Base-by-base conservation (phyloP, 2,329 filamentous ascomycete genomes). In the Paramyrothecium sp. region DNA sequence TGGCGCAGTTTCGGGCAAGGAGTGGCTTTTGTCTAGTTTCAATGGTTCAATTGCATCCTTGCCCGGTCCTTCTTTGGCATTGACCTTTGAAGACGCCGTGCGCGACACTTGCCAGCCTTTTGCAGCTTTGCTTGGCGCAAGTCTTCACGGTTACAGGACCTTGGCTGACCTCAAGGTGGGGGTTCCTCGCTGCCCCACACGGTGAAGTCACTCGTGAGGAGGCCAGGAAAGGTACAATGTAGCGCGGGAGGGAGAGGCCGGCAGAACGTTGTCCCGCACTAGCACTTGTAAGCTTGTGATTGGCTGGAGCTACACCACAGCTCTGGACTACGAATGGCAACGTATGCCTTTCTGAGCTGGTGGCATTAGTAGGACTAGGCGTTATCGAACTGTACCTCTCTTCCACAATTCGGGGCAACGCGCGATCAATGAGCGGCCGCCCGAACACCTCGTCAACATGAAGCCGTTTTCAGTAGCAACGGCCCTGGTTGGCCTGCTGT, bases 401-500 rank as follows among this genome's bases (percentile, higher is more conserved):
- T 53, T 55, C 30, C 38, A 54, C 57, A 57, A 54, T 62, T 57
- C 60, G 62, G 60, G 67, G 65, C 62, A n/a, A 59, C 60, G 61
- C 65, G 63, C 67, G 65, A 62, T 73, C 70, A 61, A 75, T 75
- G 73, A 72, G 69, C 61, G 63, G 56, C 58, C 58, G 54, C 57
- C 60, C 51, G 60, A 59, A 55, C 57, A 62, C 58, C 63, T 66
- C 58, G 64, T 60, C 69, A 72, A 61, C 53, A 78, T 78, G 75
- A 77, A 76, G 73, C 69, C 69, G 62, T 68, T 70, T 59, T 70
- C 81, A 65, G 73, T 84, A 71, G 79, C 82, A 69, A 80, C 84
- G 69, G 83, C 82, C 65, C 78, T 86, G 67, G 74, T 83, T 63
- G 85, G 85, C 69, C 79, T 87, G 69, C 73, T 86, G 65, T 80